phyloP scores from a whole-genome alignment of 306 rosid genomes.

The Herpetospermum pedunculosum region DNA sequence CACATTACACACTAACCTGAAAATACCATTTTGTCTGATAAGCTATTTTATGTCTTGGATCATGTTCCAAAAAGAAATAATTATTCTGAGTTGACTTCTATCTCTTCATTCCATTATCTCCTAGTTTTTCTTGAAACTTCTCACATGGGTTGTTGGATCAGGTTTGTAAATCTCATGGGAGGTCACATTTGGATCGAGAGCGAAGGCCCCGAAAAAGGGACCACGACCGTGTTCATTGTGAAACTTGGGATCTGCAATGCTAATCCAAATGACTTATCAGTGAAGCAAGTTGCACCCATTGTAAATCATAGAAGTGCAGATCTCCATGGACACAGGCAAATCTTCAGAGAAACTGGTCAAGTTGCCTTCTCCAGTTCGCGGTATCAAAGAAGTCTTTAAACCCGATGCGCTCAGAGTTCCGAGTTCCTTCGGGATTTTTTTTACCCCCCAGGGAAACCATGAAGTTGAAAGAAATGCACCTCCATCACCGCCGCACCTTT shows the following conservation, averaged over 20 bases:
- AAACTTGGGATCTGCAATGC: slow-evolving; percentile 52
- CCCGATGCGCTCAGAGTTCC: background rate
- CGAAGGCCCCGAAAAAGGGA: slow-evolving; percentile 70
- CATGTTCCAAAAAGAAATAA: slow-evolving; percentile 3
- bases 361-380: slow-evolving; percentile 31
- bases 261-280: slow-evolving; percentile 27
- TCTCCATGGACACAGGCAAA: slow-evolving; percentile 38
- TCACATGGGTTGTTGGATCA: slow-evolving; percentile 23
- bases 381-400: slow-evolving; percentile 52
- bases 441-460: background rate
- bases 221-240: slow-evolving; percentile 47
- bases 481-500: background rate
- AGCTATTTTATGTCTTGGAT: background rate
- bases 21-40: background rate
- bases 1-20: no score
- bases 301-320: slow-evolving; percentile 57
- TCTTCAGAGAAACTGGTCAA: slow-evolving; percentile 27
- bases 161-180: slow-evolving; percentile 93
- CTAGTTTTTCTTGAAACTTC: background rate
- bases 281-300: slow-evolving; percentile 24
- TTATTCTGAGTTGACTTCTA: background rate
- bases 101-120: background rate
- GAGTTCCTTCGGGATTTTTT: background rate
- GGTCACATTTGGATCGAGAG: slow-evolving; percentile 92
- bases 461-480: background rate